Percentiles rank a stretch among this genome's conserved stretches.
Evolutionary conservation across 2,329 filamentous ascomycete genomes (phyloP).

Genomic region (Neonectria ditissima): DNA sequence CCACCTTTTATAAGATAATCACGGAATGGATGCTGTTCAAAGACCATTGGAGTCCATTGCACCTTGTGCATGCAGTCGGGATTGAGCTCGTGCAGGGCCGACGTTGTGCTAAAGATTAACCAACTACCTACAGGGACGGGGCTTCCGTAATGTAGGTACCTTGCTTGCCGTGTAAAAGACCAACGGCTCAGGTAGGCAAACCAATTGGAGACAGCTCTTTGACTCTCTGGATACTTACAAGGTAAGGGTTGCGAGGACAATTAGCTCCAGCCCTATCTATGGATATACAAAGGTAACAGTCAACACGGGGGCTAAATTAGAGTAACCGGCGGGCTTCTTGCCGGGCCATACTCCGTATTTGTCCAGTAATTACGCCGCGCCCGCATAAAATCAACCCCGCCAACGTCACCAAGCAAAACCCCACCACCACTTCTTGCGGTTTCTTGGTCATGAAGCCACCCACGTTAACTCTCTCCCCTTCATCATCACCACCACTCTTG

Average conservation of each 20-base stretch:
- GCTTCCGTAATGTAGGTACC: no score
- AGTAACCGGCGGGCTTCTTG: slow-evolving; percentile 19
- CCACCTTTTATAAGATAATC: slow-evolving; percentile 10
- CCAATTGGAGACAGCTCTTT: background rate
- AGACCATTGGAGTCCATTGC: background rate
- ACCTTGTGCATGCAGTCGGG: background rate
- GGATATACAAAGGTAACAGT: background rate
- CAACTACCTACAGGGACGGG: no score
- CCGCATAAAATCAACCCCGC: slow-evolving; percentile 33
- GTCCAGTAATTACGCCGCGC: slow-evolving; percentile 6
- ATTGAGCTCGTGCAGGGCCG: background rate
- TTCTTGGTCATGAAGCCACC: slow-evolving; percentile 22
- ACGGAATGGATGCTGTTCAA: background rate
- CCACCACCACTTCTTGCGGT: slow-evolving; percentile 33
- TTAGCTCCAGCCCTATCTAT: background rate
- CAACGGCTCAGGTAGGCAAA: no score
- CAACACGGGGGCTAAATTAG: background rate
- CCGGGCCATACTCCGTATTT: slow-evolving; percentile 6
- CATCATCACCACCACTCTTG: slow-evolving; percentile 32
- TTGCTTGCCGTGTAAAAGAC: background rate
- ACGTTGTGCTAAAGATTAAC: no score
- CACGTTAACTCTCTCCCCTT: slow-evolving; percentile 33
- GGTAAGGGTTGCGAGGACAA: background rate
- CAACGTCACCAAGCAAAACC: slow-evolving; percentile 39
- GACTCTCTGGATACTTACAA: background rate